A percentile compares a stretch with the other conserved stretches of the same genome.
Conservation (phyloP, 495 filamentous ascomycete genomes). For the Neurospora pannonica region DNA sequence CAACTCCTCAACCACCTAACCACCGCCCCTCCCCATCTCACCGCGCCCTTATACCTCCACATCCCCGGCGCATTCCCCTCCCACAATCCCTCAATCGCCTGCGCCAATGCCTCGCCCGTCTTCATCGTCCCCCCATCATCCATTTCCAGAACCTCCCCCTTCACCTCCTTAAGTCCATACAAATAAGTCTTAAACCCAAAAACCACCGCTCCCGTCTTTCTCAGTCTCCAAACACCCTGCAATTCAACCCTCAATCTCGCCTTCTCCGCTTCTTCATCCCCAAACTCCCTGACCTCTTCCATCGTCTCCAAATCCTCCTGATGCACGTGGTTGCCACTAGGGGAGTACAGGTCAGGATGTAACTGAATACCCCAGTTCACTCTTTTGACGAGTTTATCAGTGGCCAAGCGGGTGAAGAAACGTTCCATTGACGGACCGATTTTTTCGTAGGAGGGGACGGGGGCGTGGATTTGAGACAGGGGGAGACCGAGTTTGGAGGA, state of each 20-base stretch:
- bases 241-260: constrained; percentile 59
- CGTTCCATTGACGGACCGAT: constrained; percentile 69
- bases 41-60: constrained; percentile 56
- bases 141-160: constrained; percentile 55
- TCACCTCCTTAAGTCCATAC: constrained; percentile 58
- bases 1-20: neutral
- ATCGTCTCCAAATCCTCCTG: constrained; percentile 9
- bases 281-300: constrained; percentile 31
- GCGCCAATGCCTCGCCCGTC: constrained; percentile 50
- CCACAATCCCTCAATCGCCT: constrained; percentile 64
- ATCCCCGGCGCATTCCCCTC: constrained; percentile 59
- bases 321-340: constrained; percentile 41
- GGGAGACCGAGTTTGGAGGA: constrained; percentile 51
- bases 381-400: constrained; percentile 46
- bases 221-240: constrained; percentile 68
- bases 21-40: constrained; percentile 57
- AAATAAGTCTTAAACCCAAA: constrained; percentile 78
- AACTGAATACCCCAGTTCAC: constrained; percentile 61
- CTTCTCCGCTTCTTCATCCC: constrained; percentile 41
- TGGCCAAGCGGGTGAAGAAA: constrained; percentile 53
- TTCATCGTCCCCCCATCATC: constrained; percentile 64
- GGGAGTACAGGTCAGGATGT: constrained; percentile 43
- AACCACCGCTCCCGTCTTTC: constrained; percentile 53
- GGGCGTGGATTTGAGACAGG: constrained; percentile 58
- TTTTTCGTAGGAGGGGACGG: constrained; percentile 64